Evolutionary conservation across 2,329 filamentous ascomycete species (phyloP), one percentile per base, ranked within the genome.

Genomic region (Pyrenophora tritici-repentis): DNA sequence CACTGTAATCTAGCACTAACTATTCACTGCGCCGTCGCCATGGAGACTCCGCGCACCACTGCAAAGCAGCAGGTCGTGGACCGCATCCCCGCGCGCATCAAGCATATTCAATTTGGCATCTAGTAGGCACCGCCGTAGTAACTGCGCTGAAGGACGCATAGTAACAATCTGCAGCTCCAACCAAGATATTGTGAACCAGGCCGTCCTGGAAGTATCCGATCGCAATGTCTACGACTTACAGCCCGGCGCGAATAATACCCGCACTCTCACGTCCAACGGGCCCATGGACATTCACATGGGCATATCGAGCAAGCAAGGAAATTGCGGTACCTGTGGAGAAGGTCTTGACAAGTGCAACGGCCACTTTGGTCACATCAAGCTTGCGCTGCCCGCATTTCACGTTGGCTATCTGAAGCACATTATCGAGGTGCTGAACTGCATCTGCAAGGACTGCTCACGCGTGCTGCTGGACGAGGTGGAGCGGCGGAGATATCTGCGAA

Each of bases 321-420:
- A 79, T 52, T 99, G 94, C 73, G 79, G 84, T 36, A 97, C 94
- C 12, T 99, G 94, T 71, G 85, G 89, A 40, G 85, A 92, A 68
- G 83, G 86, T 13, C 79, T 97, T 24, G 84, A 91, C 65, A 86
- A 88, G 59, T 99, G 94, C 74, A 94, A 91, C 63, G 94, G 94
- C 10, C 94, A 99, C 74, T 99, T 97, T 68, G 94, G 94, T 39
- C 88, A 97, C 75, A 89, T 99, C 65, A 86, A 90, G 66, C 83
- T 99, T 12, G 90, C 93, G 1, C 80, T 99, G 43, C 94, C 94
- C 3, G 91, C 89, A 36, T 97, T 97, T 69, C 94, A 99, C 71
- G 91, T 97, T 59, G 94, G 94, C 32, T 99, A 97, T 71, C 84
- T 99, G 65, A 94, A 91, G 71, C 91, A 95, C 72, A 91, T 94